These are phyloP conservation scores for Backusella mclennaniae DNA, from an alignment of 192 early-diverging fungal species.

Conservation along the genomic window DNA sequence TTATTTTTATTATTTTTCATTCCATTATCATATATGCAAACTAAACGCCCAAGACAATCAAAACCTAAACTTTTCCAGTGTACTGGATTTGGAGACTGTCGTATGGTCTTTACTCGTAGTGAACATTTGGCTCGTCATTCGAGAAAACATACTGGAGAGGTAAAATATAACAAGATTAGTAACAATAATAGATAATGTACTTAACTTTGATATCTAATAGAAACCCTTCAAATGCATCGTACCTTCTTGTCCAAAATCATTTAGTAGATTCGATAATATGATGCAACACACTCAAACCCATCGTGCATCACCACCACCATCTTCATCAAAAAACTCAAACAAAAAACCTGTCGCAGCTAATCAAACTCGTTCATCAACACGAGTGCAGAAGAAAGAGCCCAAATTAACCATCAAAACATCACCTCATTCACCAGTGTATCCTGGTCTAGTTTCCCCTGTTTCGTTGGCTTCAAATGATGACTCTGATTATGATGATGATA, in stretches of 20 bases:
- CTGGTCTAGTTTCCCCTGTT: constrained; percentile 5
- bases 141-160: constrained; percentile 43
- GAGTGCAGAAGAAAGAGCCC: neutral
- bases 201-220: constrained; percentile 27
- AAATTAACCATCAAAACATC: neutral
- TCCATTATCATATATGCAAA: neutral
- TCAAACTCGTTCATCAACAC: neutral
- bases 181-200: neutral
- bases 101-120: constrained; percentile 55
- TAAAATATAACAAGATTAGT: neutral
- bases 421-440: neutral
- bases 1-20: neutral
- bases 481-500: neutral
- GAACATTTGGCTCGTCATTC: constrained; percentile 56
- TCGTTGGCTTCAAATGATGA: neutral
- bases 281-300: constrained; percentile 81
- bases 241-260: constrained; percentile 60
- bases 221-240: constrained; percentile 75
- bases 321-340: neutral
- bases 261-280: constrained; percentile 81
- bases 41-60: neutral
- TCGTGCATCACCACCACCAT: constrained; percentile 24
- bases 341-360: neutral
- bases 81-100: constrained; percentile 51
- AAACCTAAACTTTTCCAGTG: constrained; percentile 46